Conservation (phyloP, 495 filamentous ascomycete species). For the Talaromyces wortmannii region DNA sequence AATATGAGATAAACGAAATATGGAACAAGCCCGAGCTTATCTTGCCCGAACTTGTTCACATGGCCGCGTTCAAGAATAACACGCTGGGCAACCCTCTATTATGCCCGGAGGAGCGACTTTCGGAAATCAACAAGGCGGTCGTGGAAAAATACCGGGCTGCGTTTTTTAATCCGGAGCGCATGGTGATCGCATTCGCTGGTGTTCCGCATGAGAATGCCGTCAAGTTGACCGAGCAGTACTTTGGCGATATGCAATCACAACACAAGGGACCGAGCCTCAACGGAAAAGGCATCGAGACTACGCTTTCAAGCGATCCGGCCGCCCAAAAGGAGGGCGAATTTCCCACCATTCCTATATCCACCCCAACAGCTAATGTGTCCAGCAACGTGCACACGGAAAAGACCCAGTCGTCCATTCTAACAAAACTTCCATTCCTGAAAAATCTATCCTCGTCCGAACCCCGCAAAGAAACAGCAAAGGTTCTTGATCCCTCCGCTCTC, state of each 20-base stretch:
- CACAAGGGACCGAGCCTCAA: conserved; percentile 46
- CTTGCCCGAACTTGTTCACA: conserved; percentile 89
- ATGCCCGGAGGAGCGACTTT: conserved; percentile 79
- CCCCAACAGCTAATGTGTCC: conserved; percentile 29
- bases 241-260: conserved; percentile 76
- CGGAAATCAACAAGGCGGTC: conserved; percentile 63
- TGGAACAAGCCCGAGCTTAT: conserved; percentile 98
- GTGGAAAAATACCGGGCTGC: conserved; percentile 74
- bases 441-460: conserved; percentile 71
- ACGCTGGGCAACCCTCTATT: conserved; percentile 90
- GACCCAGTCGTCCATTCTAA: conserved; percentile 53
- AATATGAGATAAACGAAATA: conserved; percentile 95
- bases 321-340: conserved; percentile 30
- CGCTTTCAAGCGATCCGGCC: conserved; percentile 40
- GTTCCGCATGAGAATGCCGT: conserved; percentile 79
- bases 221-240: conserved; percentile 71
- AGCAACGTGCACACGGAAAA: conserved; percentile 31
- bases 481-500: conserved; percentile 30
- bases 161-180: conserved; percentile 83
- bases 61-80: conserved; percentile 90
- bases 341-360: conserved; percentile 33
- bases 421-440: conserved; percentile 89
- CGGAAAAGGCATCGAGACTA: conserved; percentile 48
- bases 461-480: conserved; percentile 48
- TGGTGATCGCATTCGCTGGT: conserved; percentile 93